These are phyloP conservation scores for Botrytis fabae DNA, from an alignment of 2,329 filamentous ascomycete species.

Conservation along the genomic window DNA sequence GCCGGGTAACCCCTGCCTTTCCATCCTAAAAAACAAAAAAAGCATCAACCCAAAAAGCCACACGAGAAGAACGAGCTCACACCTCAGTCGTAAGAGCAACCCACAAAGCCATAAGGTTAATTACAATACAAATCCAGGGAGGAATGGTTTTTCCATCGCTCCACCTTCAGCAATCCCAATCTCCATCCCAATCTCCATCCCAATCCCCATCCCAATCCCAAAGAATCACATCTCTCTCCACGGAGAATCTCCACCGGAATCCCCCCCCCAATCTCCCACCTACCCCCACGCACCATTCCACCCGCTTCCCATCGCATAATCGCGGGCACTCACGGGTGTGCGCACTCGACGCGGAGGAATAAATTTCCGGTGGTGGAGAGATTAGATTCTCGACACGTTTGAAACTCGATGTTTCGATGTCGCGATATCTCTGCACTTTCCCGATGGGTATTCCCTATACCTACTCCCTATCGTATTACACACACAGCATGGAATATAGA, in stretches of 20 bases:
- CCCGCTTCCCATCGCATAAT: background rate
- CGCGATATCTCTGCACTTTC: background rate
- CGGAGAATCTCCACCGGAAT: background rate
- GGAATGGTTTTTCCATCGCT: background rate
- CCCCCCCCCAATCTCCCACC: background rate
- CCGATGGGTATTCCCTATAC: background rate
- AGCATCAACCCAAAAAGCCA: background rate
- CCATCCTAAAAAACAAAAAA: background rate
- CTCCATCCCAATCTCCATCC: background rate
- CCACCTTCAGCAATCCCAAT: background rate
- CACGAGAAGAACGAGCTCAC: background rate
- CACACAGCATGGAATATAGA: no score
- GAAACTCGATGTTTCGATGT: background rate
- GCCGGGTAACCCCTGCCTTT: background rate
- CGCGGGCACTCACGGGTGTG: background rate
- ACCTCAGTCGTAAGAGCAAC: background rate
- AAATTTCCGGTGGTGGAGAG: slow-evolving; percentile 1
- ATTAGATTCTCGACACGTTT: background rate
- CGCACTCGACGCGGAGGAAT: background rate
- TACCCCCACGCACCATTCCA: background rate
- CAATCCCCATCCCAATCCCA: background rate
- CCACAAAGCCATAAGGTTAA: background rate
- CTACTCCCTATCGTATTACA: background rate
- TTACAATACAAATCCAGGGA: background rate
- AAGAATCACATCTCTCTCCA: background rate